phyloP scores from a whole-genome alignment of 2,329 filamentous ascomycete genomes.

The Fusarium euwallaceae region DNA sequence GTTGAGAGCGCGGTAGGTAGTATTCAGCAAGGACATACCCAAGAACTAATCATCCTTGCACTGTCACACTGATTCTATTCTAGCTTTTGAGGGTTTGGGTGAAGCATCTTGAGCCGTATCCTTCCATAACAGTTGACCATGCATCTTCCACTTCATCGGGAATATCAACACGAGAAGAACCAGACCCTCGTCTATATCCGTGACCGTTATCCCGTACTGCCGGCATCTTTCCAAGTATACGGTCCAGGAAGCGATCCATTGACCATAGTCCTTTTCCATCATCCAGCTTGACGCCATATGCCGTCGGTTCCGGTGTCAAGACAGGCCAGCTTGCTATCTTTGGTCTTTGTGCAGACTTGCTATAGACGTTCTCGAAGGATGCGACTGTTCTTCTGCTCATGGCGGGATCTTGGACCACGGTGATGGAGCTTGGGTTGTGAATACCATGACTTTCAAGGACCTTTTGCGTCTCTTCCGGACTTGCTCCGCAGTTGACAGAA shows the following conservation, averaged over 20 bases:
- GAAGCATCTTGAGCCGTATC: neutral
- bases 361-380: neutral
- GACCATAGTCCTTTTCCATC: constrained; percentile 13
- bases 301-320: fast-evolving
- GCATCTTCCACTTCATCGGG: constrained; percentile 29
- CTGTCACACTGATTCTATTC: neutral
- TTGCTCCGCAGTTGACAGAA: constrained; percentile 5
- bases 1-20: neutral
- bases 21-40: neutral
- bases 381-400: constrained; percentile 11
- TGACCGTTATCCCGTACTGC: fast-evolving
- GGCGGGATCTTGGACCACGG: constrained; percentile 21
- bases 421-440: neutral
- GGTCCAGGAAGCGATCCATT: constrained; percentile 20
- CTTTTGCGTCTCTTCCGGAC: neutral
- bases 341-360: fast-evolving
- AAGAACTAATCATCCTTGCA: neutral
- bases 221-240: neutral
- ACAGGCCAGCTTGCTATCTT: constrained; percentile 6
- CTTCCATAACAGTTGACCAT: constrained; percentile 19
- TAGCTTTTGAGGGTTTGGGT: neutral
- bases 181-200: neutral
- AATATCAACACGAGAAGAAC: neutral
- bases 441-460: neutral
- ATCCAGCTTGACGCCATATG: neutral